phyloP scores from a whole-genome alignment of 2,329 filamentous ascomycete genomes.

The Geosmithia flava region DNA sequence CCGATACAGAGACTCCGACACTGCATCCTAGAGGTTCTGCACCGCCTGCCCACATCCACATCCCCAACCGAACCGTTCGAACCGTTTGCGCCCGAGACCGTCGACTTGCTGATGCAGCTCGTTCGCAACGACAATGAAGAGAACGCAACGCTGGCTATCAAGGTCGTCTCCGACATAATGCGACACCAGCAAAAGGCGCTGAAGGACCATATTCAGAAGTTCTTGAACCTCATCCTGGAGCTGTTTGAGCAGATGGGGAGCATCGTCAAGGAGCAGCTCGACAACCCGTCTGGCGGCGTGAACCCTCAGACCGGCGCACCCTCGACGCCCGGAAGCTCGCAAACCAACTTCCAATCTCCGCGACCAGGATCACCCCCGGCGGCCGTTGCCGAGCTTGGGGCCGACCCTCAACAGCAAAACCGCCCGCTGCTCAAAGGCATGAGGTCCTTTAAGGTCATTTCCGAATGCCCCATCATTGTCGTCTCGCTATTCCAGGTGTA shows the following conservation, averaged over 20 bases:
- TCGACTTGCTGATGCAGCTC: conserved; percentile 79
- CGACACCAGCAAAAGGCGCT: conserved; percentile 82
- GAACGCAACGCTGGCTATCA: conserved; percentile 96
- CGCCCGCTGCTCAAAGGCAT: conserved; percentile 81
- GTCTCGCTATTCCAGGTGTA: conserved; percentile 97
- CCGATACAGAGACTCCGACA: conserved; percentile 66
- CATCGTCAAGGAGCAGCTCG: conserved; percentile 90
- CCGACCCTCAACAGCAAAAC: conserved; percentile 69
- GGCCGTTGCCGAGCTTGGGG: conserved; percentile 66
- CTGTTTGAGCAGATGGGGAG: conserved; percentile 92
- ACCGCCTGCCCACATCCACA: conserved; percentile 64
- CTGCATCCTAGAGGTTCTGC: conserved; percentile 86
- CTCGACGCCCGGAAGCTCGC: conserved; percentile 53
- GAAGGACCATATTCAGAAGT: conserved; percentile 68
- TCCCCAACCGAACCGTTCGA: conserved; percentile 71
- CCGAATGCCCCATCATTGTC: conserved; percentile 96
- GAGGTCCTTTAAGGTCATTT: conserved; percentile 97
- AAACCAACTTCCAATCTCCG: conserved; percentile 72
- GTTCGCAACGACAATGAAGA: conserved; percentile 94
- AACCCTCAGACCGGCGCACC: conserved; percentile 44
- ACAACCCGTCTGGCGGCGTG: conserved; percentile 50
- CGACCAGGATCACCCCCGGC: conserved; percentile 82
- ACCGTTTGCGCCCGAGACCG: conserved; percentile 75
- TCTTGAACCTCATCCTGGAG: conserved; percentile 84
- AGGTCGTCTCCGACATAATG: conserved; percentile 95